phyloP scores from a whole-genome alignment of 345 rosid genomes.

The Corchorus olitorius region DNA sequence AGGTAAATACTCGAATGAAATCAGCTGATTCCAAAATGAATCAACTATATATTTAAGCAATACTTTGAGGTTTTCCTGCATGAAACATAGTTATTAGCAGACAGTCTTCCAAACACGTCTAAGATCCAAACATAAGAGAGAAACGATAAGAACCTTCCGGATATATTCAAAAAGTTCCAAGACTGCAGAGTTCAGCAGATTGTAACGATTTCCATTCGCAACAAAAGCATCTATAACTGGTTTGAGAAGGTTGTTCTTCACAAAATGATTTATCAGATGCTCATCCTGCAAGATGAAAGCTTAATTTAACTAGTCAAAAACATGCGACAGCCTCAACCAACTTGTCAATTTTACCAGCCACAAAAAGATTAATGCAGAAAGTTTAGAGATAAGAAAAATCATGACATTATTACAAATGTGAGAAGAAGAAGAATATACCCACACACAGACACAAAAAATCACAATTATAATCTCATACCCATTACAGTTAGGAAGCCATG shows the following conservation, averaged over 20 bases:
- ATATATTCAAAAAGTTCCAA: conserved; percentile 92
- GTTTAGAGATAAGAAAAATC: background rate
- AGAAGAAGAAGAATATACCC: background rate
- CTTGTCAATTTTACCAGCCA: background rate
- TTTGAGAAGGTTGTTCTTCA: conserved; percentile 81
- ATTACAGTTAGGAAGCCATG: background rate
- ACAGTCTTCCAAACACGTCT: conserved; percentile 18
- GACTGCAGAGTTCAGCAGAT: conserved; percentile 88
- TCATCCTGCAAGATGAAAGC: conserved; percentile 73
- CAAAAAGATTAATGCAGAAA: background rate
- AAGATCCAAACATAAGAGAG: conserved; percentile 21
- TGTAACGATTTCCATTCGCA: conserved; percentile 86
- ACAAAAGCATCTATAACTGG: conserved; percentile 87
- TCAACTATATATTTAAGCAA: conserved; percentile 79
- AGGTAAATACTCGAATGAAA: conserved; percentile 55
- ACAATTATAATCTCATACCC: background rate
- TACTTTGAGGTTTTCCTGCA: conserved; percentile 80
- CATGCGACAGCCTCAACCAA: background rate
- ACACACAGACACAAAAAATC: background rate
- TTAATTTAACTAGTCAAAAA: background rate
- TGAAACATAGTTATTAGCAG: conserved; percentile 21
- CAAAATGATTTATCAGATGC: conserved; percentile 71
- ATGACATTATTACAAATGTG: background rate
- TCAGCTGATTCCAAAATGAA: conserved; percentile 81
- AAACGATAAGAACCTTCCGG: conserved; percentile 62